Evolutionary conservation across 768 basidiomycete species (phyloP).

Genomic region (Pulveroboletus sp.): DNA sequence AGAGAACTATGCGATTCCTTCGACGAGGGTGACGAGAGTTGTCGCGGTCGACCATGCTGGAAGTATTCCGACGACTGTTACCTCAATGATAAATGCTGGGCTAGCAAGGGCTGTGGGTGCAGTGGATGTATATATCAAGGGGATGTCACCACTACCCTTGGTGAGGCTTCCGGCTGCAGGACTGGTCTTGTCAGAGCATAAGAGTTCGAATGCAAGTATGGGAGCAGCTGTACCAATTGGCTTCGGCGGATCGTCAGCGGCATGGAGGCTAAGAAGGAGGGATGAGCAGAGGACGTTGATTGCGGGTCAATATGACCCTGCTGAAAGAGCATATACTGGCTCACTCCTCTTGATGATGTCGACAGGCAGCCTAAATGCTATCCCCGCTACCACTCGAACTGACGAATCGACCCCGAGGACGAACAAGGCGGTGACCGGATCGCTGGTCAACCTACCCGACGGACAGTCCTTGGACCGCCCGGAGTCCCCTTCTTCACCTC

Average conservation of each 20-base stretch:
- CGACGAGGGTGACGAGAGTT: conserved; percentile 80
- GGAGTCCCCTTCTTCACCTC: conserved; percentile 24
- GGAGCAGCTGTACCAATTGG: conserved; percentile 30
- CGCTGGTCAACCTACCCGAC: conserved; percentile 13
- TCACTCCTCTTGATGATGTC: conserved; percentile 43
- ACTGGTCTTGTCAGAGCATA: conserved; percentile 52
- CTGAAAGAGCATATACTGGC: conserved; percentile 47
- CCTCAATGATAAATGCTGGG: conserved; percentile 77
- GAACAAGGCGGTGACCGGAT: conserved; percentile 34
- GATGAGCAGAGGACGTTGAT: conserved; percentile 58
- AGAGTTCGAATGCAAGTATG: conserved; percentile 28
- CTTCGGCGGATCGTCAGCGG: conserved; percentile 23
- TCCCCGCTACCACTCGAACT: conserved; percentile 12
- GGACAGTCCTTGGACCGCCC: conserved; percentile 7
- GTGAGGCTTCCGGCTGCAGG: conserved; percentile 65
- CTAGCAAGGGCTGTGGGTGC: conserved; percentile 68
- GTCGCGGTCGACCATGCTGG: conserved; percentile 86
- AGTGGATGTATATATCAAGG: conserved; percentile 71
- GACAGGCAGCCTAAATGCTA: not conserved
- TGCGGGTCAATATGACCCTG: conserved; percentile 48
- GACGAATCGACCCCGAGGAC: conserved; percentile 40
- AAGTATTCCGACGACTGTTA: conserved; percentile 77
- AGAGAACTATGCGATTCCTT: conserved; percentile 92
- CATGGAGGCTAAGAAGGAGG: conserved; percentile 57
- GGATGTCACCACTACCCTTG: conserved; percentile 57